phyloP scores from a whole-genome alignment of 352 stramenopile species.

The Pythium coloratum region DNA sequence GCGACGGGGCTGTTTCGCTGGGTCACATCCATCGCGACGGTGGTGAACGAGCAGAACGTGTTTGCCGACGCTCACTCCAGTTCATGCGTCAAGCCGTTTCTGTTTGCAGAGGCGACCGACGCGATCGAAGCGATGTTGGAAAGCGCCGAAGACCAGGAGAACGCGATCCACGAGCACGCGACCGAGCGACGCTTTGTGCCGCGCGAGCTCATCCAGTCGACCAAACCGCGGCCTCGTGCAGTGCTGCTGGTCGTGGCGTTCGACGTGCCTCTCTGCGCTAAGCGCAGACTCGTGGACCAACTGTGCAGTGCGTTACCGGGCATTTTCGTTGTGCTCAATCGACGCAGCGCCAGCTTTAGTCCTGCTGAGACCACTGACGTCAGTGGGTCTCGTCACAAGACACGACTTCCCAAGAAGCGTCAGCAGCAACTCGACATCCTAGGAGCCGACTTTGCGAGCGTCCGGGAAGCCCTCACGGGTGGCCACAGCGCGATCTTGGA shows the following conservation, averaged over 20 bases:
- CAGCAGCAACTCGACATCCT: conserved; percentile 28
- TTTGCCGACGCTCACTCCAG: conserved; percentile 23
- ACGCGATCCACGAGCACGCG: conserved; percentile 31
- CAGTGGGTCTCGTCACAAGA: not conserved
- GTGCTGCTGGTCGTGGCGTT: conserved; percentile 67
- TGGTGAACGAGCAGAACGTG: conserved; percentile 45
- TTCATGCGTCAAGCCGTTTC: conserved; percentile 29
- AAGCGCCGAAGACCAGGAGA: conserved; percentile 34
- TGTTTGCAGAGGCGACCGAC: conserved; percentile 35
- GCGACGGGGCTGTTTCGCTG: conserved; percentile 60
- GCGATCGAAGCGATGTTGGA: conserved; percentile 45
- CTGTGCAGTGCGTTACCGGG: conserved; percentile 57
- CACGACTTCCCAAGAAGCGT: not conserved
- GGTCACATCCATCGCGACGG: conserved; percentile 43
- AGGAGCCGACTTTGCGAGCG: conserved; percentile 23
- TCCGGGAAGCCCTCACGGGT: conserved; percentile 35
- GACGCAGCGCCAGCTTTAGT: not conserved
- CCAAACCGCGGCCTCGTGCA: conserved; percentile 44
- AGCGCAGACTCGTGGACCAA: conserved; percentile 37
- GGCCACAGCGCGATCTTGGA: conserved; percentile 75
- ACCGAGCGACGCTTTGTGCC: conserved; percentile 65
- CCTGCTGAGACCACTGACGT: not conserved
- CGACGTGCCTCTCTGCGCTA: conserved; percentile 58
- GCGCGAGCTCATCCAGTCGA: conserved; percentile 35
- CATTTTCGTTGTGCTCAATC: conserved; percentile 71